phyloP scores from a whole-genome alignment of 306 rosid genomes.

The Ormosia emarginata region DNA sequence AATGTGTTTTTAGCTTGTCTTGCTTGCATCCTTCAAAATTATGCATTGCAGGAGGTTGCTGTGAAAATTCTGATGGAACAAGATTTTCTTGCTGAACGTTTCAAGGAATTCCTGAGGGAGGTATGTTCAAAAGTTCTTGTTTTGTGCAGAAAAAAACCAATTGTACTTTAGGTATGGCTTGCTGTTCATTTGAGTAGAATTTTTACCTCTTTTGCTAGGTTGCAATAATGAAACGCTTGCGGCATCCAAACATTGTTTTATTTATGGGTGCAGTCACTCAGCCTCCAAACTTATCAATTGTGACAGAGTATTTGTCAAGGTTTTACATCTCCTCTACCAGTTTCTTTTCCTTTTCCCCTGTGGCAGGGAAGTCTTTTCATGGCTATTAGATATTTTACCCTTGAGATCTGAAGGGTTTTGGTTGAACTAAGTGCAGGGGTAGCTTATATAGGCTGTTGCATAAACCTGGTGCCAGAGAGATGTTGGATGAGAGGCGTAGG shows the following conservation, averaged over 20 bases:
- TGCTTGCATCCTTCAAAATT: not conserved
- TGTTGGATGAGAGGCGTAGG: conserved; percentile 74
- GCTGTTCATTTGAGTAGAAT: conserved; percentile 16
- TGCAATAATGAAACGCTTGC: conserved; percentile 72
- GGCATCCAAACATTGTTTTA: conserved; percentile 87
- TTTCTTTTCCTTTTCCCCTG: not conserved
- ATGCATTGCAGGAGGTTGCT: conserved; percentile 71
- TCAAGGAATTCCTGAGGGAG: conserved; percentile 82
- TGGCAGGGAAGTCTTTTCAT: not conserved
- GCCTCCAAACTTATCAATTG: conserved; percentile 80
- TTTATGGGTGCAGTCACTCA: conserved; percentile 90
- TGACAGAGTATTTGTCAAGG: conserved; percentile 89
- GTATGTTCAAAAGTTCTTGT: conserved; percentile 26
- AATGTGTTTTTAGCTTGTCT: not conserved
- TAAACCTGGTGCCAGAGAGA: conserved; percentile 64
- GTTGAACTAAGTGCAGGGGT: conserved; percentile 61
- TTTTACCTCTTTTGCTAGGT: conserved; percentile 46
- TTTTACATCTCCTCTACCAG: conserved; percentile 23
- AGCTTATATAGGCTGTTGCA: conserved; percentile 81
- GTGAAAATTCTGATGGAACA: conserved; percentile 91
- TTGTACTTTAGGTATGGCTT: not conserved
- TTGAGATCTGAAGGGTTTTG: not conserved
- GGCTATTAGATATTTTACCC: not conserved
- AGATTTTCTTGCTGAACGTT: conserved; percentile 70
- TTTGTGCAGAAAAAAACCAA: not conserved